A percentile compares a stretch with the other conserved stretches of the same genome.
These are phyloP conservation scores for Akanthomyces uredinophilus DNA, from an alignment of 2,329 filamentous ascomycete species.

Conservation along the genomic window DNA sequence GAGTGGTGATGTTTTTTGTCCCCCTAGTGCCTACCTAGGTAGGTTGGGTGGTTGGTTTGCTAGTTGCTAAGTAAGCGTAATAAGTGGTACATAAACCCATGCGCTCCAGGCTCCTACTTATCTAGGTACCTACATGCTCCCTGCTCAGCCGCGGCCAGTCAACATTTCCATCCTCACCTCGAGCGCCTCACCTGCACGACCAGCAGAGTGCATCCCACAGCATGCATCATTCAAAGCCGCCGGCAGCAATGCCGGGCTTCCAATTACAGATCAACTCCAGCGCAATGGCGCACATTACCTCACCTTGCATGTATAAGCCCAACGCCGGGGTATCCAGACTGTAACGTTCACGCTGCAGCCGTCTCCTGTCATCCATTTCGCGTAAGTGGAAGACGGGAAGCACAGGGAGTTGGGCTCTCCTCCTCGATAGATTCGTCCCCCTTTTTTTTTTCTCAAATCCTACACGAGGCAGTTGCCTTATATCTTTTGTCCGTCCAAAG, in stretches of 20 bases:
- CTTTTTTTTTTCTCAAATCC: not conserved
- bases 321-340: constrained; percentile 44
- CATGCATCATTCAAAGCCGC: constrained; percentile 1
- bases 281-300: constrained; percentile 16
- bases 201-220: not conserved
- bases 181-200: not conserved
- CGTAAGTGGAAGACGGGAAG: constrained; percentile 20
- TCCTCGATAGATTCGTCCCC: not conserved
- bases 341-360: constrained; percentile 27
- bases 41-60: too few relatives aligned
- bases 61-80: too few relatives aligned
- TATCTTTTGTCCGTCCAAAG: not conserved
- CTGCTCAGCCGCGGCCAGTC: not conserved
- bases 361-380: constrained; percentile 23
- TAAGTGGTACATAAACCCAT: too few relatives aligned
- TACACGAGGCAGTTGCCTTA: not conserved
- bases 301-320: constrained; percentile 39
- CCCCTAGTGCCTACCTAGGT: too few relatives aligned
- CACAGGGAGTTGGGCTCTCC: not conserved
- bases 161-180: not conserved
- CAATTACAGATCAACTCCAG: not conserved
- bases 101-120: too few relatives aligned
- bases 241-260: not conserved
- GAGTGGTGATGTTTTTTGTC: too few relatives aligned
- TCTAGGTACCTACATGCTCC: too few relatives aligned